Evolutionary conservation across 2,329 filamentous ascomycete genomes (phyloP), one percentile per base, ranked within the genome.

Genomic region (Didymella pomorum): DNA sequence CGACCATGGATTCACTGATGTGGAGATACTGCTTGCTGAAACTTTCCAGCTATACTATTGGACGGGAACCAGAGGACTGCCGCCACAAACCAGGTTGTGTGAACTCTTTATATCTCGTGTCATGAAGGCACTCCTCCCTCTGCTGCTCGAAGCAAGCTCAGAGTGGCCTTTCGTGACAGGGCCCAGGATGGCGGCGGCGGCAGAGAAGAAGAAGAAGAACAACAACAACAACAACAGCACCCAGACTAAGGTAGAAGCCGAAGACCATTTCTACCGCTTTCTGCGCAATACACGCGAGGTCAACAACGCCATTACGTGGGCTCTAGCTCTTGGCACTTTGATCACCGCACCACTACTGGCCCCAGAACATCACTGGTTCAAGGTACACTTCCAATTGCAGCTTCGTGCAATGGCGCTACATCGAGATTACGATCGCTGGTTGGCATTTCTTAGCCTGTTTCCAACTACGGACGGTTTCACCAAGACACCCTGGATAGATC

Each of bases 21-120:
- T 63, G 11, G 66, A 70, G 45, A 50, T 66, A 7, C 45, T 70
- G 10, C 57, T 68, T 1, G 53, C 61, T 12, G 63, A 67, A 26
- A 50, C 52, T 7, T 68, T 62, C 23, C 67, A 70, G 23, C 31
- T 70, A 9, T 68, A 63, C 45, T 59, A 66, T 39, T 67, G 64
- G 61, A 62, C 58, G 8, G 61, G 63, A 3, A 52, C 60, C 1
- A 29, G 67, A n/a, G 21, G 29, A 2, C 35, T 69, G 11, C 63
- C 68, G 8, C 63, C 61, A 10, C 58, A 64, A 18, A 65, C 66
- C 4, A 58, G 60, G 18, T 29, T 69, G 7, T 68, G 63, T 42
- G 64, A 69, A 37, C 60, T 63, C 3, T 52, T 69, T 11, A 28
- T 66, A 31, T 51, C 55, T 26, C 60, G 66, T 3, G 31, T 68